Evolutionary conservation across 306 rosid genomes (phyloP).

Genomic region (Cicer arietinum): DNA sequence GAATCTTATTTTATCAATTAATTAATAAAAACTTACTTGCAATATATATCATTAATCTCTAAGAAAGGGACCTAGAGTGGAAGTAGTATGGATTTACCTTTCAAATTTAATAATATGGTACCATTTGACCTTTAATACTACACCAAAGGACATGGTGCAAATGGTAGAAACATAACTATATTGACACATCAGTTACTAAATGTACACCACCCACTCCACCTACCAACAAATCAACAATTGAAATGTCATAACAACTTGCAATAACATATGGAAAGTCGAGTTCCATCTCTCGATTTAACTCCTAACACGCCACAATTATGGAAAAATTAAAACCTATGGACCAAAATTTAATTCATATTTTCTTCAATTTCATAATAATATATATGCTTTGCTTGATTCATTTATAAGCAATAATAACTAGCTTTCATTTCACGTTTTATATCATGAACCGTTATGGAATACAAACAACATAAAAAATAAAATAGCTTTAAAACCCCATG

Average conservation of each 20-base stretch:
- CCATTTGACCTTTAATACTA: constrained; percentile 36
- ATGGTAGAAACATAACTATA: constrained; percentile 29
- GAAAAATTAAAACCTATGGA: neutral
- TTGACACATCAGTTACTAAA: constrained; percentile 43
- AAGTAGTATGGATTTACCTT: neutral
- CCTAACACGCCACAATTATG: constrained; percentile 28
- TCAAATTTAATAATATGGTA: constrained; percentile 35
- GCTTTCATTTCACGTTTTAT: constrained; percentile 68
- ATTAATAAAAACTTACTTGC: too few species aligned
- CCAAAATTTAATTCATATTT: neutral
- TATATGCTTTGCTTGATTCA: constrained; percentile 42
- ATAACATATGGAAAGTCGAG: constrained; percentile 5
- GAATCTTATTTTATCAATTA: too few species aligned
- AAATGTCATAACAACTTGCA: constrained; percentile 46
- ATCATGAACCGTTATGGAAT: constrained; percentile 55
- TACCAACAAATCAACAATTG: constrained; percentile 45
- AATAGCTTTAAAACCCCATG: constrained; percentile 44
- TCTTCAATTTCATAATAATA: constrained; percentile 33
- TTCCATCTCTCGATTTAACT: constrained; percentile 6
- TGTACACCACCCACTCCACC: constrained; percentile 47
- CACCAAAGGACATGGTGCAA: constrained; percentile 8
- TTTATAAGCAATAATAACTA: constrained; percentile 50
- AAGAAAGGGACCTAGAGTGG: constrained; percentile 31
- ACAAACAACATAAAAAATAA: constrained; percentile 42
- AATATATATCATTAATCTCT: constrained; percentile 10